Evolutionary conservation across 768 basidiomycete species (phyloP), one percentile per base, ranked within the genome.

Genomic region (Rhodocollybia butyracea): DNA sequence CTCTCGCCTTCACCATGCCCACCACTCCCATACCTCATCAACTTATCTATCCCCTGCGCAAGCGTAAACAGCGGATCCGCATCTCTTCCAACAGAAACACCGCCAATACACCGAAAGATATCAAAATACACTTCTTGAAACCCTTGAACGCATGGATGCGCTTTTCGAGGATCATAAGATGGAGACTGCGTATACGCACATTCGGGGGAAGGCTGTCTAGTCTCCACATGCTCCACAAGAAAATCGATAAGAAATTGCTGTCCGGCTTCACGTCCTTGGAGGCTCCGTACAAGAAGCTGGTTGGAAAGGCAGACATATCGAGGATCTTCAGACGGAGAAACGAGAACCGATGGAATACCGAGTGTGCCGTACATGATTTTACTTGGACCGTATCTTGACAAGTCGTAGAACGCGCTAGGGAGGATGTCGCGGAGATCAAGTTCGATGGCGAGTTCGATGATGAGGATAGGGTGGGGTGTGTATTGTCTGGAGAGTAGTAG

Each of bases 121-220:
- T 90, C 89, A 55, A 90, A 78, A 73, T 81, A 81, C 71, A 91
- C 82, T 66, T 84, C 88, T 69, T 89, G 86, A 69, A 87, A 88
- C 13, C 87, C 85, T 50, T 89, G 85, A 55, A 72, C 70, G 68
- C 89, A 91, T 48, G 68, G 61, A 30, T 71, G 55, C 13, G 42
- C 26, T 17, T 64, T 55, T 27, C 58, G 57, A 63, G 70, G 5
- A 64, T n/a, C n/a, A n/a, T 66, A 54, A 56, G 57, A 50, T 17
- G 58, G 48, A 22, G 13, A 19, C 27, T 26, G 58, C 8, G 30
- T 12, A 27, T 53, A 34, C 38, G 24, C 27, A 31, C 51, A 53
- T 41, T 19, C 24, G 0, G 66, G 55, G 4, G 85, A 76, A 0
- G 83, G 77, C 1, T 63, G 21, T 2, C 82, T 81, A 42, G 69